Percentiles rank a stretch among this genome's conserved stretches.
Evolutionary conservation across 2,329 filamentous ascomycete genomes (phyloP).

Genomic region (Penicillium sp.): DNA sequence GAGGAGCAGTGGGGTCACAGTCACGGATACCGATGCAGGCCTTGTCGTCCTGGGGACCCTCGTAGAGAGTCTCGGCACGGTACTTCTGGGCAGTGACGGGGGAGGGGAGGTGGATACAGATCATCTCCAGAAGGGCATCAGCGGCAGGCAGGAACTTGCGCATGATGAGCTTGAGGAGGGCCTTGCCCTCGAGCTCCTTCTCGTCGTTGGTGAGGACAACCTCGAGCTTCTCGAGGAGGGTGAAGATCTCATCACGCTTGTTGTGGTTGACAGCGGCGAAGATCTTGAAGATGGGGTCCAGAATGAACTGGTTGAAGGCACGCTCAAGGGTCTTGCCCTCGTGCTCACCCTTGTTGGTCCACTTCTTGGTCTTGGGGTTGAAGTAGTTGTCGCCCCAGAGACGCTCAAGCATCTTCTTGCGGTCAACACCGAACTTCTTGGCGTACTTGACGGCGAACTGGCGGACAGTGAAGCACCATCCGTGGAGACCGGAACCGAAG

Average conservation of each 20-base stretch:
- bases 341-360: constrained; percentile 81
- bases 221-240: constrained; percentile 85
- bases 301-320: constrained; percentile 99
- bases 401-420: constrained; percentile 99
- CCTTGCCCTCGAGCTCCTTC: constrained; percentile 94
- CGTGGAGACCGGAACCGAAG: constrained; percentile 99
- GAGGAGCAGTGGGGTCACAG: constrained; percentile 95
- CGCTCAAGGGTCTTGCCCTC: constrained; percentile 92
- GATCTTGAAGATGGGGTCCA: constrained; percentile 99
- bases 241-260: constrained; percentile 89
- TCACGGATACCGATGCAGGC: constrained; percentile 95
- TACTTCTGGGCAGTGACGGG: constrained; percentile 95
- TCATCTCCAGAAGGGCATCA: constrained; percentile 98
- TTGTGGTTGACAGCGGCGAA: constrained; percentile 96
- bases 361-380: constrained; percentile 99
- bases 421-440: constrained; percentile 99
- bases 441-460: constrained; percentile 95
- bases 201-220: constrained; percentile 89
- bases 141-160: constrained; percentile 97
- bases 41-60: constrained; percentile 92
- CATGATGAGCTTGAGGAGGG: constrained; percentile 97
- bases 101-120: constrained; percentile 98
- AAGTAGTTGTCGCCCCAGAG: constrained; percentile 99
- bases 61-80: constrained; percentile 97
- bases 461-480: constrained; percentile 98